phyloP scores from a whole-genome alignment of 2,329 filamentous ascomycete genomes.

The Alternaria angustiovoidea region DNA sequence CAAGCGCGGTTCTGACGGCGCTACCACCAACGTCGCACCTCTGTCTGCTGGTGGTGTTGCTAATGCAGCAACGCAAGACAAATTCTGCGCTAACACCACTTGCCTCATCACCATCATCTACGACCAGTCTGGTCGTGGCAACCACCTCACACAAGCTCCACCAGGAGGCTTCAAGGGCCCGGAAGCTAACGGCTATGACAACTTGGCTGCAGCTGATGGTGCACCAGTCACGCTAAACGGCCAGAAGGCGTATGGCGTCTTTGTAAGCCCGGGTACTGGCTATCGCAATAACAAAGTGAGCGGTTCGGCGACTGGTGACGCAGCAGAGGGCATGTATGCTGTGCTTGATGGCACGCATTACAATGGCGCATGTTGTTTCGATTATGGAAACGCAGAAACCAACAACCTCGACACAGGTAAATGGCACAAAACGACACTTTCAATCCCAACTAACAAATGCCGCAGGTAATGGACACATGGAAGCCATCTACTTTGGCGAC shows the following conservation, averaged over 20 bases:
- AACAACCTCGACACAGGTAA: conserved; percentile 55
- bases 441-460: neutral
- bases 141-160: conserved; percentile 70
- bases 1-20: conserved; percentile 62
- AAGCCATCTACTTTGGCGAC: conserved; percentile 71
- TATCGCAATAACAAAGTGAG: conserved; percentile 67
- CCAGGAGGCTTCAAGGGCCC: conserved; percentile 66
- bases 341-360: conserved; percentile 68
- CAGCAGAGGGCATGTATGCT: conserved; percentile 67
- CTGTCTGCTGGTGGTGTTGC: conserved; percentile 68
- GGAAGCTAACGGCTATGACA: conserved; percentile 65
- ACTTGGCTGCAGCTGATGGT: conserved; percentile 65
- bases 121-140: conserved; percentile 69
- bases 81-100: conserved; percentile 67
- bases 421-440: fast-evolving
- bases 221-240: conserved; percentile 69
- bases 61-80: conserved; percentile 67
- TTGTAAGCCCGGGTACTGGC: conserved; percentile 67
- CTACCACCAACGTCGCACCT: conserved; percentile 60
- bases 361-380: conserved; percentile 63
- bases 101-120: conserved; percentile 72
- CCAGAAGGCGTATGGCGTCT: conserved; percentile 70
- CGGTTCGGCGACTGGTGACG: conserved; percentile 64
- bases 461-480: conserved; percentile 68
- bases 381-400: conserved; percentile 55